A percentile compares a stretch with the other conserved stretches of the same genome.
phyloP scores from a whole-genome alignment of 2,329 filamentous ascomycete species.

The Aureobasidium namibiae region DNA sequence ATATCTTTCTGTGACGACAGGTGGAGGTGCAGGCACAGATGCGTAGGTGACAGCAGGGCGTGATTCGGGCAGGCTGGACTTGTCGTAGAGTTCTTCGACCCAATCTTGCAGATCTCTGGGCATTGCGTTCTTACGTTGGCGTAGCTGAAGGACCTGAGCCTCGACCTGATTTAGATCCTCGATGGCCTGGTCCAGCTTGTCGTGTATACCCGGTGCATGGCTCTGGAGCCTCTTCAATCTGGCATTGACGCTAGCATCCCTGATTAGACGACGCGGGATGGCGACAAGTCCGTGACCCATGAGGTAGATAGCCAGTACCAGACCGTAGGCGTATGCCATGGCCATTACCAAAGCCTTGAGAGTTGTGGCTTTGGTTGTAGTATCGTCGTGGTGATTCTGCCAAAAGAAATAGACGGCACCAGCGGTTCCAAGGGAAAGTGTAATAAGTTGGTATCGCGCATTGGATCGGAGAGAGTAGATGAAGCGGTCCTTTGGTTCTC shows the following conservation, averaged over 20 bases:
- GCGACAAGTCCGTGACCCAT: conserved; percentile 97
- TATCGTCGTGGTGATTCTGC: conserved; percentile 54
- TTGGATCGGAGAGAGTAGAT: conserved; percentile 81
- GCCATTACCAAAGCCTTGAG: conserved; percentile 87
- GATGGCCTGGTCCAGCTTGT: conserved; percentile 78
- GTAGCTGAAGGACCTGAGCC: conserved; percentile 68
- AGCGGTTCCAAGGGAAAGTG: conserved; percentile 60
- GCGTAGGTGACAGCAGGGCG: conserved; percentile 24
- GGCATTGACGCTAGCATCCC: conserved; percentile 67
- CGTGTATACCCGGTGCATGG: conserved; percentile 72
- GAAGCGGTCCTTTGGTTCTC: conserved; percentile 72
- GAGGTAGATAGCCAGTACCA: conserved; percentile 86
- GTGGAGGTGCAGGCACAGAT: conserved; percentile 45
- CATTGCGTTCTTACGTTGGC: conserved; percentile 70
- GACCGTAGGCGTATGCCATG: conserved; percentile 85
- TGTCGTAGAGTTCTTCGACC: conserved; percentile 89
- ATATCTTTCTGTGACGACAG: conserved; percentile 86
- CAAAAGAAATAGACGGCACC: conserved; percentile 79
- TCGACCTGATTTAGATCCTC: conserved; percentile 74
- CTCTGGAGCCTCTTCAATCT: conserved; percentile 67
- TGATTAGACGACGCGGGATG: conserved; percentile 73
- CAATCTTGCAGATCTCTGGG: conserved; percentile 74
- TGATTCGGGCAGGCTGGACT: conserved; percentile 59
- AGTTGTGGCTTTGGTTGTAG: conserved; percentile 47
- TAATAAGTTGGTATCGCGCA: conserved; percentile 76